These are phyloP conservation scores for Dactylonectria estremocensis DNA, from an alignment of 2,329 filamentous ascomycete species.

Conservation along the genomic window DNA sequence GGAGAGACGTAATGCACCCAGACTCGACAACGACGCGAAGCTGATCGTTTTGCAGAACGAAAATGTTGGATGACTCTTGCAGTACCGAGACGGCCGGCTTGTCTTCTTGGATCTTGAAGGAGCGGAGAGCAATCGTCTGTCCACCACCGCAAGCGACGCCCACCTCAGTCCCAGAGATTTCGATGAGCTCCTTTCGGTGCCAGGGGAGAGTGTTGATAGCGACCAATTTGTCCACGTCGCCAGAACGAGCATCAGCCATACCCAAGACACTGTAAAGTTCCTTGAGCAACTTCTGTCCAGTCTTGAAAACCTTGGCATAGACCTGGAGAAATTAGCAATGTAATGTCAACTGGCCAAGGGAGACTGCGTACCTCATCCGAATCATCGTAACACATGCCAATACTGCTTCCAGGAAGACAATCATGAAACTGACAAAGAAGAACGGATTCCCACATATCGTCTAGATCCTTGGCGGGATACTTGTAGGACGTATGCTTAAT, in stretches of 20 bases:
- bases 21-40: constrained; percentile 80
- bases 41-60: constrained; percentile 84
- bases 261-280: constrained; percentile 79
- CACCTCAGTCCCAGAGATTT: constrained; percentile 68
- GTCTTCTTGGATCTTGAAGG: constrained; percentile 62
- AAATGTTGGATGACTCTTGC: constrained; percentile 73
- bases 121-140: constrained; percentile 65
- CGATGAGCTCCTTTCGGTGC: constrained; percentile 82
- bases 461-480: constrained; percentile 95
- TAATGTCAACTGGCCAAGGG: background rate
- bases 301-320: constrained; percentile 87
- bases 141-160: constrained; percentile 72
- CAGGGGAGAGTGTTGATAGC: constrained; percentile 91
- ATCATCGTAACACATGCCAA: constrained; percentile 99
- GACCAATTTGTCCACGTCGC: constrained; percentile 64
- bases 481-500: constrained; percentile 81
- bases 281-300: constrained; percentile 79
- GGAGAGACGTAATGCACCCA: constrained; percentile 87
- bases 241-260: constrained; percentile 63
- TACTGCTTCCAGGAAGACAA: constrained; percentile 93
- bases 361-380: constrained; percentile 77
- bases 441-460: constrained; percentile 94
- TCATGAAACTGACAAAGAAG: constrained; percentile 98
- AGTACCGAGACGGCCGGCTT: constrained; percentile 67
- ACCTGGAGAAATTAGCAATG: constrained; percentile 62